Percentiles rank a stretch among this genome's conserved stretches.
These are phyloP conservation scores for Protomyces inundatus DNA, from an alignment of 1,139 yeast genomes.

Conservation along the genomic window DNA sequence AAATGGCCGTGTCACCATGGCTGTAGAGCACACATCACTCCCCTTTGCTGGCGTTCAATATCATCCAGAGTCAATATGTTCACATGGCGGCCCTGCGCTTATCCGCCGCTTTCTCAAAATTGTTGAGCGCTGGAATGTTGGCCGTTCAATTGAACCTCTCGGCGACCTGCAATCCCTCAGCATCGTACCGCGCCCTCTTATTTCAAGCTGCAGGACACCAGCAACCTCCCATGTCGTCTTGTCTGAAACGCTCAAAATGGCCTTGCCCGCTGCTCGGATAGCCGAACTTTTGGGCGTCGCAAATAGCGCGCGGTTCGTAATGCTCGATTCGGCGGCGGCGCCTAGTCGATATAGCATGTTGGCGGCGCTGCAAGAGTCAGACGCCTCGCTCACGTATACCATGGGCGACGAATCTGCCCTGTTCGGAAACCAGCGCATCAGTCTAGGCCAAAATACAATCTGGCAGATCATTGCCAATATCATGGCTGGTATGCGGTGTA, in stretches of 20 bases:
- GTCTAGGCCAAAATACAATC: conserved; percentile 31
- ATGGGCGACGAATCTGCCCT: conserved; percentile 31
- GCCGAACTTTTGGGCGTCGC: conserved; percentile 6
- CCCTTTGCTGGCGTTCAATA: conserved; percentile 95
- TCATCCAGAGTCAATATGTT: conserved; percentile 93
- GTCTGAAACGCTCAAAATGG: background rate
- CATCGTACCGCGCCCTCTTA: background rate
- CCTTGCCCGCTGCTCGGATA: background rate
- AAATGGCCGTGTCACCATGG: conserved; percentile 56
- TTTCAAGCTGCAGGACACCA: background rate
- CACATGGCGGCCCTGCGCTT: conserved; percentile 57
- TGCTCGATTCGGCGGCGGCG: conserved; percentile 66
- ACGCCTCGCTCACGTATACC: background rate
- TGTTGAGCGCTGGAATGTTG: conserved; percentile 41
- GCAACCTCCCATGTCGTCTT: background rate
- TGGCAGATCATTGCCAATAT: conserved; percentile 52
- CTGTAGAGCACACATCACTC: conserved; percentile 52
- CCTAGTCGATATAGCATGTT: conserved; percentile 57
- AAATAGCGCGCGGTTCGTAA: conserved; percentile 40
- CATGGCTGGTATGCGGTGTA: conserved; percentile 41
- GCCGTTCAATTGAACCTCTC: background rate
- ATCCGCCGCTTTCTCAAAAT: conserved; percentile 58
- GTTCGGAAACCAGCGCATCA: background rate
- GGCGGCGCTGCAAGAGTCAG: background rate
- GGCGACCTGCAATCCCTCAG: background rate